Evolutionary conservation across 177 flowering plant species (phyloP).

Genomic region (Vitis hybrid): DNA sequence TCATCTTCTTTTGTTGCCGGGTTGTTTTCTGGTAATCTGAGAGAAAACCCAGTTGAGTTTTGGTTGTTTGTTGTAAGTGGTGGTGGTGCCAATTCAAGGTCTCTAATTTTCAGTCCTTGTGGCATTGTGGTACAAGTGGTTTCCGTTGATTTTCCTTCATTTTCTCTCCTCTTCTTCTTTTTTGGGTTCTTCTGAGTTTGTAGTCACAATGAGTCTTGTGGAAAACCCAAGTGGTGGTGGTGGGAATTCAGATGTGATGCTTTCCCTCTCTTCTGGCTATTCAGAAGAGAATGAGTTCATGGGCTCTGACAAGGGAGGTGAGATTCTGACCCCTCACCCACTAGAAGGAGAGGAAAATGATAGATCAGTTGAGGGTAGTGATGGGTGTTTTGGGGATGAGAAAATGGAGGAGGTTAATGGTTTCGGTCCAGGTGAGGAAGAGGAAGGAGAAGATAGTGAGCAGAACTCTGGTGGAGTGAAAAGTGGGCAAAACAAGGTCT

Average conservation of each 20-base stretch:
- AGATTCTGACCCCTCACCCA: constrained; percentile 9
- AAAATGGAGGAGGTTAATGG: not conserved
- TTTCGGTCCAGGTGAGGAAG: not conserved
- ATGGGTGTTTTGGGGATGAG: constrained; percentile 5
- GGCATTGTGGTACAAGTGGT: not conserved
- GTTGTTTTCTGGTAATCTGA: not conserved
- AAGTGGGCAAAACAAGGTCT: not conserved
- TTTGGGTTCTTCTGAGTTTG: constrained; percentile 1
- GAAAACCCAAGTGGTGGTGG: not conserved
- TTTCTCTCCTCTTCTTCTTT: not conserved
- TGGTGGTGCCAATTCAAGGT: too few relatives aligned
- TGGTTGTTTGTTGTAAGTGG: too few relatives aligned
- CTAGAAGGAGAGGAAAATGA: constrained; percentile 1
- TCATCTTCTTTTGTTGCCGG: not conserved
- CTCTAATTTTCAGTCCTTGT: not conserved
- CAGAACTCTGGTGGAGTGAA: not conserved
- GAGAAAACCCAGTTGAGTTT: too few relatives aligned
- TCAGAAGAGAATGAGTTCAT: not conserved
- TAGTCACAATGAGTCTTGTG: constrained; percentile 10
- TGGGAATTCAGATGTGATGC: constrained; percentile 7
- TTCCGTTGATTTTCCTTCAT: not conserved
- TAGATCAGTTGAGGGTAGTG: not conserved
- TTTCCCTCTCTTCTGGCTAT: constrained; percentile 6
- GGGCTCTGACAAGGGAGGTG: constrained; percentile 11
- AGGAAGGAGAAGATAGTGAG: constrained; percentile 19